Evolutionary conservation across 306 rosid genomes (phyloP).

Genomic region (Canavalia ensiformis): DNA sequence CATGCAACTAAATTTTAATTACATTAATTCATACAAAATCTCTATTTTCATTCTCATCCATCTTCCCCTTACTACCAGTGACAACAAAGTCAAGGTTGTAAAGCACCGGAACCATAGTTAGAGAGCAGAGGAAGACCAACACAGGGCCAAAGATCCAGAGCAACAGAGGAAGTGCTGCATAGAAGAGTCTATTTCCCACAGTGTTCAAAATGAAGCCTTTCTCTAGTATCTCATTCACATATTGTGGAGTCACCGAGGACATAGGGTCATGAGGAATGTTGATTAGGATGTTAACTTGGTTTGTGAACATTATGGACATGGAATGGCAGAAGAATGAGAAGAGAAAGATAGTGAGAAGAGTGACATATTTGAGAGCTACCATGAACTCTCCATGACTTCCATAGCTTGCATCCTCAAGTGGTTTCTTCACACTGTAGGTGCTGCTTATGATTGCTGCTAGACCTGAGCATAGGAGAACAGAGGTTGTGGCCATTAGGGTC

Average conservation of each 20-base stretch:
- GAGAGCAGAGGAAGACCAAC: constrained; percentile 75
- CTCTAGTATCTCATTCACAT: constrained; percentile 74
- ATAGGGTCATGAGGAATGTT: constrained; percentile 71
- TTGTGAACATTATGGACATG: constrained; percentile 83
- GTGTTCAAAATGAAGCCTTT: constrained; percentile 81
- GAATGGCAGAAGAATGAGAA: constrained; percentile 96
- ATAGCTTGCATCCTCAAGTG: constrained; percentile 76
- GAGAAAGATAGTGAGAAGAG: constrained; percentile 74
- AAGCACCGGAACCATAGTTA: constrained; percentile 80
- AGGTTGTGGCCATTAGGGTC: constrained; percentile 95
- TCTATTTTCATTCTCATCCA: constrained; percentile 27
- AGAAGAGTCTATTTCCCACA: constrained; percentile 86
- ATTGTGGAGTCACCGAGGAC: constrained; percentile 64
- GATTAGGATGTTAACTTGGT: constrained; percentile 87
- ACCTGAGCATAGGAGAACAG: constrained; percentile 81
- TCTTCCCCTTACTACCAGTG: constrained; percentile 44
- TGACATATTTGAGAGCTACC: constrained; percentile 86
- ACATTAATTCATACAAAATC: constrained; percentile 47
- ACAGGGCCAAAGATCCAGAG: constrained; percentile 98
- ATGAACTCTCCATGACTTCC: constrained; percentile 96
- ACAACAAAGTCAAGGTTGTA: constrained; percentile 84
- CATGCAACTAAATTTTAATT: not conserved
- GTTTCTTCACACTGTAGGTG: constrained; percentile 91
- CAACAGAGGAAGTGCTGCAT: constrained; percentile 77
- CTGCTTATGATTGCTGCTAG: constrained; percentile 94